Base-by-base conservation (phyloP, 257 asterid genomes). In the Leptodermis oblonga region DNA sequence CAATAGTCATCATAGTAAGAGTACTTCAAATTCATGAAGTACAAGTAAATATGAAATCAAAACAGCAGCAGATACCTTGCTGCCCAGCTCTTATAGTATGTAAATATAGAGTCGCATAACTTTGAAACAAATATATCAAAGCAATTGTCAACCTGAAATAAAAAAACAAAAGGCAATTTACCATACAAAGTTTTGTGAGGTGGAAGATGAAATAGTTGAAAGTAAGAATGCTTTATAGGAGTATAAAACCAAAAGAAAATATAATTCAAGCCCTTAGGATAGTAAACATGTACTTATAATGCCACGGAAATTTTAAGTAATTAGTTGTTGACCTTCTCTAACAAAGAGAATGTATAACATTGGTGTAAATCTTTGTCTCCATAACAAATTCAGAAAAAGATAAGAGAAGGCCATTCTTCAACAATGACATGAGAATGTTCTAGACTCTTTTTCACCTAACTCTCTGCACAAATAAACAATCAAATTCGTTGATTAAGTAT, bases 41-140 rank as follows among this genome's bases (percentile, higher is more conserved):
- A 51, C 70, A 53, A 48, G 26, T 52, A 67, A 33, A 65, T 52
- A 56, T 39, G 49, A 66, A 53, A 58, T 34, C 12, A 22, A 70
- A 20, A 48, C 62, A 74, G 79, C 70, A 26, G 67, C 33, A 76
- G 48, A 53, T 80, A 93, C 97, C 99, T 88, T 52, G 99, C 97
- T 55, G 97, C 99, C 96, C 97, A 91, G 79, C 96, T 86, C 80
- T 94, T 94, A 85, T 90, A 87, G 86, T 94, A 87, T 25, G 96
- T 88, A 87, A 89, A 94, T 70, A 91, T 75, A 72, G 84, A 59
- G 65, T 91, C 97, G 51, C 97, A 85, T 73, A 94, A 77, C 86
- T 89, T 94, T 59, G 85, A 80, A 69, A 91, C 88, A 82, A 94
- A 94, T 74, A 94, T 81, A 83, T 94, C 97, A 80, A 94, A 91